Conservation (phyloP, 768 basidiomycete genomes). For the Calocybe cyanea region DNA sequence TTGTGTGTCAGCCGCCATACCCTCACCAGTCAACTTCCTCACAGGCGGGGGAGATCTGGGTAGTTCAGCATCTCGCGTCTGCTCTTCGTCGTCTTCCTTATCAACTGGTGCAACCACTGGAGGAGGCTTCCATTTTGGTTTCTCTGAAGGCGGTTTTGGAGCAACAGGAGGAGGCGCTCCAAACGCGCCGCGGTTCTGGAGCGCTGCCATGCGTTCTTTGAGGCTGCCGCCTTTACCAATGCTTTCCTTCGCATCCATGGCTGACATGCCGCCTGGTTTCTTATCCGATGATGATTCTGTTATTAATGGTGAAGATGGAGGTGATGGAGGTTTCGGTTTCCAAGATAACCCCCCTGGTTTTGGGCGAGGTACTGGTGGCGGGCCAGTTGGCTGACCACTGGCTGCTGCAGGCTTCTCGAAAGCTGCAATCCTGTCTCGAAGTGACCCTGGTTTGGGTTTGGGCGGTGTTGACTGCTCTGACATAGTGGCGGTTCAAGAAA, state of each 20-base stretch:
- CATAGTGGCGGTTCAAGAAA: slow-evolving; percentile 35
- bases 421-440: slow-evolving; percentile 86
- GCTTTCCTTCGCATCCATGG: slow-evolving; percentile 83
- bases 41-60: slow-evolving; percentile 33
- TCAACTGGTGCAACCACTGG: slow-evolving; percentile 41
- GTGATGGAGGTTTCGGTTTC: slow-evolving; percentile 63
- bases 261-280: slow-evolving; percentile 58
- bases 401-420: slow-evolving; percentile 66
- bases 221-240: slow-evolving; percentile 78
- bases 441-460: slow-evolving; percentile 68
- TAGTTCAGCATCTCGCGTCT: slow-evolving; percentile 20
- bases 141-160: slow-evolving; percentile 59
- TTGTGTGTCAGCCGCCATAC: slow-evolving; percentile 15
- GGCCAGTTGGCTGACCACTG: slow-evolving; percentile 22
- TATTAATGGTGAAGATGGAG: slow-evolving; percentile 36
- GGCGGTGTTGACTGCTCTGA: slow-evolving; percentile 55
- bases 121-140: slow-evolving; percentile 84
- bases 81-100: slow-evolving; percentile 42
- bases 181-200: slow-evolving; percentile 82
- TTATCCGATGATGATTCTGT: slow-evolving; percentile 22
- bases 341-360: slow-evolving; percentile 69
- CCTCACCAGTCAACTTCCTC: slow-evolving; percentile 6
- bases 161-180: slow-evolving; percentile 52
- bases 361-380: slow-evolving; percentile 47
- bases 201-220: slow-evolving; percentile 92